Evolutionary conservation across 2,329 filamentous ascomycete genomes (phyloP), one percentile per base, ranked within the genome.

Genomic region (Phialophora macrospora): DNA sequence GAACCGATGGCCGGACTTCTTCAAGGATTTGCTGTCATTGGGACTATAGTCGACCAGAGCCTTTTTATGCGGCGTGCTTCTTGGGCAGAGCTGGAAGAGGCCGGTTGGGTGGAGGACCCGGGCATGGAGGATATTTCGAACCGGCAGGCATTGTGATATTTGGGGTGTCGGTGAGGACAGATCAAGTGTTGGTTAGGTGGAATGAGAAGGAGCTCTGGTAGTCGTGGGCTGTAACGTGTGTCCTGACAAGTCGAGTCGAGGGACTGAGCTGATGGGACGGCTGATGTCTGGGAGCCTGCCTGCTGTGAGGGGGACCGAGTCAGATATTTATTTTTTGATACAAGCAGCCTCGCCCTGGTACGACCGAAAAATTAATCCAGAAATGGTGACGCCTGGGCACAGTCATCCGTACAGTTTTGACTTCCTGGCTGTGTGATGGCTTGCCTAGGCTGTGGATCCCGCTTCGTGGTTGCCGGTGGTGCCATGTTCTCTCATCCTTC

Each of bases 71-170:
- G 22, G 46, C 30, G 30, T 41, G 46, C 30, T 26, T 34, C 66
- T 75, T 75, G 4, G 73, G 73, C 9, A 75, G 51, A 55, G 73
- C 69, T 28, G 73, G 73, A 24, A 75, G 73, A 57, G 73, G 73
- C 55, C 73, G 66, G 54, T 73, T 74, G 49, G 73, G 73, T 24
- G 73, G 73, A 63, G 73, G 73, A 12, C 73, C 73, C 49, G 73
- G 73, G 68, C 73, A 75, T 30, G 73, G 73, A 65, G 73, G 73
- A 62, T 73, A 75, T 62, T 74, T 72, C 12, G 72, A 74, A 41
- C 67, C 68, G 48, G 70, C 55, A 72, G 73, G 73, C 73, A 75
- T 75, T 55, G 57, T 71, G 59, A 54, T 30, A 17, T 22, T 28
- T 34, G 60, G 30, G 22, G 51, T 44, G 65, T 52, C 49, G 52